Base-by-base conservation (phyloP, 306 rosid genomes). In the Sindora glabra region DNA sequence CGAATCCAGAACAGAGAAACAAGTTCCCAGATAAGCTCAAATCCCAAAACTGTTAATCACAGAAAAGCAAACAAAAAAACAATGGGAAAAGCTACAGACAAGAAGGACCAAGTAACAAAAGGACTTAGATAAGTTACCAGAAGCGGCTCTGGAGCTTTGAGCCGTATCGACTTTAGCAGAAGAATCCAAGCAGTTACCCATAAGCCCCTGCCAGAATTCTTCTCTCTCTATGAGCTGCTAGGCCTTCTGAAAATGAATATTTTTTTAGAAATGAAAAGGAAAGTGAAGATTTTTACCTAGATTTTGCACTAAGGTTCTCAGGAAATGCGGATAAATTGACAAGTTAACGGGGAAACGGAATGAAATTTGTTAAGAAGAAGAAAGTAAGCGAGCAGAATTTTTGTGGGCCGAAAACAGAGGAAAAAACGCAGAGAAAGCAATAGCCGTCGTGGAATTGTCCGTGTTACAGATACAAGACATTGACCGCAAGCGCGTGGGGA, bases 101-200 rank as follows among this genome's bases (percentile, higher is more conserved):
- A 32, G 53, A 32, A 16, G 24, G 7, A 24, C 36, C 27, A 42
- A 17, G 38, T 1, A 47, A 27, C 22, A 8, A 53, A 22, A 40
- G 15, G 40, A 36, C 5, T 23, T 44, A n/a, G 12, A 51, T 4
- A 34, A 38, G 17, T 44, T 75, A 91, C 98, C 96, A 61, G 70
- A 79, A 68, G 77, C 77, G 42, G 79, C 67, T 68, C 62, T 71
- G 27, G 86, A 73, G 60, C 77, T 79, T 39, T 77, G 97, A 27
- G 87, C 76, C 1, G 73, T 63, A 61, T 91, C 87, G 32, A 87
- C 77, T 75, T 78, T 87, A 26, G 96, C 95, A 54, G 96, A 85
- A 59, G 91, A 88, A 87, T 41, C 79, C 21, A 87, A 33, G 67
- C 98, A 87, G 80, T 91, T 91, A 59, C 98, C 98, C 96, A 91